phyloP scores from a whole-genome alignment of 768 basidiomycete species.

The Tulasnella sp. region DNA sequence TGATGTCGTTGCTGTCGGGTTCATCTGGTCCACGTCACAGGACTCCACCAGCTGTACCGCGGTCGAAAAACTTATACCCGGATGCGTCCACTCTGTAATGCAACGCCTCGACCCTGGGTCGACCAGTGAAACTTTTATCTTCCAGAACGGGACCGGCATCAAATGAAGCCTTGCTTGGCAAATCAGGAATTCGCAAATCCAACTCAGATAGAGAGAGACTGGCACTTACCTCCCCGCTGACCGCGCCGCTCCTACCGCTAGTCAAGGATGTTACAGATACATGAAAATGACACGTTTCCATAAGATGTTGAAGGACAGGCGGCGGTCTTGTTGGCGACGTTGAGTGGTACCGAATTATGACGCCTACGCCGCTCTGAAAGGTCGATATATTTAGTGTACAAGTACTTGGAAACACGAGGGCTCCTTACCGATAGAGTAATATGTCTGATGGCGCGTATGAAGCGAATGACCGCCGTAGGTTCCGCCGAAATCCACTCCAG shows the following conservation, averaged over 20 bases:
- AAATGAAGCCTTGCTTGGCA: not conserved
- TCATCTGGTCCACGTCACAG: not conserved
- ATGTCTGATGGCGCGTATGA: not conserved
- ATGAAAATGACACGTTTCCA: slow-evolving; percentile 8
- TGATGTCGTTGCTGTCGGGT: not conserved
- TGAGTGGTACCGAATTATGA: slow-evolving; percentile 10
- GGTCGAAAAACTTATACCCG: slow-evolving; percentile 17
- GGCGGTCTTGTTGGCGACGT: not conserved
- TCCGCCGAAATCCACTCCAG: slow-evolving; percentile 11
- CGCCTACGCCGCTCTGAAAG: not conserved
- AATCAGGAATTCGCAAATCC: not conserved
- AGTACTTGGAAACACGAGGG: not conserved
- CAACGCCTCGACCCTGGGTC: not conserved
- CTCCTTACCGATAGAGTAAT: not conserved
- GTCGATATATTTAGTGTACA: not conserved
- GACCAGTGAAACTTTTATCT: not conserved
- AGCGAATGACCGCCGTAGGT: not conserved
- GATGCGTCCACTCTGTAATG: slow-evolving; percentile 19
- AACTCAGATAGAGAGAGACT: no score
- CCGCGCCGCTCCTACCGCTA: slow-evolving; percentile 23
- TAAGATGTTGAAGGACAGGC: not conserved
- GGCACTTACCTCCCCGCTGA: slow-evolving; percentile 17
- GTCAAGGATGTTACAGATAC: not conserved
- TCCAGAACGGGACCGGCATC: slow-evolving; percentile 7
- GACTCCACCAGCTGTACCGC: slow-evolving; percentile 11